Percentiles rank a stretch among this genome's conserved stretches.
Evolutionary conservation across 2,329 filamentous ascomycete species (phyloP).

Genomic region (Penicillium freii): DNA sequence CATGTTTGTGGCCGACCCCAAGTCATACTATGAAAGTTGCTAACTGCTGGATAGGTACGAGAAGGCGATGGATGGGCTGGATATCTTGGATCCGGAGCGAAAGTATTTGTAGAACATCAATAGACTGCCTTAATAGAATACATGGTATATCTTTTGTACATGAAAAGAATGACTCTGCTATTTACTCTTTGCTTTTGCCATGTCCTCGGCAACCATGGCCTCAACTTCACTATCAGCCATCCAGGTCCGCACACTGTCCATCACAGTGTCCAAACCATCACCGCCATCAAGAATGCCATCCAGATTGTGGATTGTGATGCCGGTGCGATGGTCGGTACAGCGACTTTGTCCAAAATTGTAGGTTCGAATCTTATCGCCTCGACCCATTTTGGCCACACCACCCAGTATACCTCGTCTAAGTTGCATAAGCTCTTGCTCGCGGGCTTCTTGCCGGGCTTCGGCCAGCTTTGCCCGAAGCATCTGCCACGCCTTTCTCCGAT

Average conservation of each 20-base stretch:
- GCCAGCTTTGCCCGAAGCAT: conserved; percentile 79
- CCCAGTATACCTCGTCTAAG: conserved; percentile 77
- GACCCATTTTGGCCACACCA: conserved; percentile 73
- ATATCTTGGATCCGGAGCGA: conserved; percentile 74
- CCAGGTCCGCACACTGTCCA: conserved; percentile 76
- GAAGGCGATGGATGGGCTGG: conserved; percentile 88
- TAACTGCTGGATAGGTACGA: conserved; percentile 61
- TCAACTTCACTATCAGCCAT: conserved; percentile 72
- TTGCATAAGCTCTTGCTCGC: conserved; percentile 74
- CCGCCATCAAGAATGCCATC: conserved; percentile 76
- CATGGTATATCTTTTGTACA: conserved; percentile 17
- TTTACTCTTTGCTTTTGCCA: conserved; percentile 41
- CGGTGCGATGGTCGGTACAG: conserved; percentile 85
- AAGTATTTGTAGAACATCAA: conserved; percentile 66
- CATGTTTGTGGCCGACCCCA: conserved; percentile 58
- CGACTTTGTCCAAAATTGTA: conserved; percentile 80
- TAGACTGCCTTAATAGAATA: conserved; percentile 16
- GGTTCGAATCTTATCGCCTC: conserved; percentile 90
- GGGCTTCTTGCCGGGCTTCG: conserved; percentile 72
- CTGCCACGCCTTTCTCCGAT: conserved; percentile 83
- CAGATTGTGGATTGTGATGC: conserved; percentile 74
- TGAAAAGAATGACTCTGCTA: background rate
- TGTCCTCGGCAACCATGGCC: conserved; percentile 63
- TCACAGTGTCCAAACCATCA: conserved; percentile 68
- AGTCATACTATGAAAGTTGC: conserved; percentile 11